phyloP scores from a whole-genome alignment of 306 rosid genomes.

The Boehmeria nivea region DNA sequence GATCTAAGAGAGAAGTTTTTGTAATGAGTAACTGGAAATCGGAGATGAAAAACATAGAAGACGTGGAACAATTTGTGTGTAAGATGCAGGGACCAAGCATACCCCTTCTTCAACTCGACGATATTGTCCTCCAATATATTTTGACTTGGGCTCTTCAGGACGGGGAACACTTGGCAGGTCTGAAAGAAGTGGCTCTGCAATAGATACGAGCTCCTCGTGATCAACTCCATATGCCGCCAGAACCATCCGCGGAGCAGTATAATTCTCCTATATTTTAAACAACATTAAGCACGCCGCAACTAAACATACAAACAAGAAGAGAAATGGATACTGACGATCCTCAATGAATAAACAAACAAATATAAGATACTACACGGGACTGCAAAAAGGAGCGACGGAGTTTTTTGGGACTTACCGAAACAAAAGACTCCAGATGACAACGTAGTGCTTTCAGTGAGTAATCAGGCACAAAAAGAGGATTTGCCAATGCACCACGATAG shows the following conservation, averaged over 20 bases:
- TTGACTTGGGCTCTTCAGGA: slow-evolving; percentile 57
- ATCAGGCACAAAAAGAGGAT: slow-evolving; percentile 93
- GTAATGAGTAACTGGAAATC: neutral
- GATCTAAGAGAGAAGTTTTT: neutral
- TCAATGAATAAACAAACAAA: neutral
- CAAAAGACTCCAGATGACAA: slow-evolving; percentile 67
- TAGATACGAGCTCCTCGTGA: slow-evolving; percentile 72
- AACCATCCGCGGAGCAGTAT: slow-evolving; percentile 91
- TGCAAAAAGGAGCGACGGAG: slow-evolving; percentile 11
- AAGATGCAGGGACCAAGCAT: slow-evolving; percentile 20
- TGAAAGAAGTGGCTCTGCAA: slow-evolving; percentile 85
- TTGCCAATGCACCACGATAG: slow-evolving; percentile 82
- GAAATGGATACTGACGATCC: neutral
- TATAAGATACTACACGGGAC: neutral
- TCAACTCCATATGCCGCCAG: slow-evolving; percentile 95
- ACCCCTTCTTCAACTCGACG: slow-evolving; percentile 78
- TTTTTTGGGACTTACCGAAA: slow-evolving; percentile 62
- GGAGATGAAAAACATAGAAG: slow-evolving; percentile 11
- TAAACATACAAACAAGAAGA: slow-evolving; percentile 4
- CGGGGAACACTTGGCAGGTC: slow-evolving; percentile 64
- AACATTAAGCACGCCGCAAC: slow-evolving; percentile 24
- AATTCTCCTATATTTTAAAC: slow-evolving; percentile 66
- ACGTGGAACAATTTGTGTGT: neutral
- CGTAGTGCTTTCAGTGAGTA: too few species aligned
- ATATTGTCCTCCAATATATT: slow-evolving; percentile 88